Conservation (phyloP, 441 rosid genomes). For the Hypseocharis bilobata region DNA sequence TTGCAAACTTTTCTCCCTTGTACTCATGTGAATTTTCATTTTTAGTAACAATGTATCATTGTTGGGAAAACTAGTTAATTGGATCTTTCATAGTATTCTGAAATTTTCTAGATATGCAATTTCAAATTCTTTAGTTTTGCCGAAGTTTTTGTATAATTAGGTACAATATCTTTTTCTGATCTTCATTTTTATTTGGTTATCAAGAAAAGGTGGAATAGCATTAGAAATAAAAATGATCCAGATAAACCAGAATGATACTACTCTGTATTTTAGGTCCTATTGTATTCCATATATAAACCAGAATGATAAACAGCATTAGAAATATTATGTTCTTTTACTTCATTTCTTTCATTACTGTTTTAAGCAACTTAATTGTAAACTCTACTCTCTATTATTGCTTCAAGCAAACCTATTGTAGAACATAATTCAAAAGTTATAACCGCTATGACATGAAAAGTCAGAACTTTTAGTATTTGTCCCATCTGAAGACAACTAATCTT, state of each 20-base stretch:
- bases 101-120: neutral
- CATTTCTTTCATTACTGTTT: neutral
- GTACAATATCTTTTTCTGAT: no score
- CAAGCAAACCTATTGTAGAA: neutral
- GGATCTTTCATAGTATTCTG: neutral
- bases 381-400: neutral
- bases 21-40: neutral
- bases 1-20: no score
- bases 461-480: neutral
- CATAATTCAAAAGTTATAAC: no score
- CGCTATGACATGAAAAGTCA: neutral
- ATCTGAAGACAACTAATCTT: neutral
- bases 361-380: neutral
- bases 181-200: no score
- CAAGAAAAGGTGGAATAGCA: no score
- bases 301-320: neutral
- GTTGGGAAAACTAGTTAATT: neutral
- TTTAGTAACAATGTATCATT: neutral
- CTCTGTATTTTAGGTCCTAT: no score
- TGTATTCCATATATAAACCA: no score
- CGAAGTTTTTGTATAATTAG: no score
- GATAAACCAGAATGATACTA: no score
- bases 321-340: neutral
- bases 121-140: no score
- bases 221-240: no score